phyloP scores from a whole-genome alignment of 2,329 filamentous ascomycete species.

The Stemphylium beticola region DNA sequence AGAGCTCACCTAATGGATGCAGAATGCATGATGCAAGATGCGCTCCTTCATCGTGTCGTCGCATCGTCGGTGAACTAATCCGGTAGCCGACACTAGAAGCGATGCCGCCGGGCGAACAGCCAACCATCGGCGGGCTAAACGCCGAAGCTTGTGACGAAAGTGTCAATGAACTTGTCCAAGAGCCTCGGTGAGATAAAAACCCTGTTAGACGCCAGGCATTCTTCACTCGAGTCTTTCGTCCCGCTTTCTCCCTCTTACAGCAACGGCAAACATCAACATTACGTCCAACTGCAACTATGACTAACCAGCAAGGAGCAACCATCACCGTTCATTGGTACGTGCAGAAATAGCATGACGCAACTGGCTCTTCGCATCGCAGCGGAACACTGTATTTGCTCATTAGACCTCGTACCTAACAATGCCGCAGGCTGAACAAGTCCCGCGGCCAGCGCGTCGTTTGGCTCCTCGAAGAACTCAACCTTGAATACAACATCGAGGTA shows the following conservation, averaged over 20 bases:
- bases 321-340: constrained; percentile 47
- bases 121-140: constrained; percentile 10
- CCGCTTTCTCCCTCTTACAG: background rate
- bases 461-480: constrained; percentile 81
- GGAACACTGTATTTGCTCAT: constrained; percentile 5
- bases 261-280: background rate
- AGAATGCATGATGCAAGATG: background rate
- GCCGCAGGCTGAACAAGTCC: constrained; percentile 76
- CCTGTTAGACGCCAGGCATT: background rate
- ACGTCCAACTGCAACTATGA: constrained; percentile 9
- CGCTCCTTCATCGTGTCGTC: background rate
- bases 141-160: constrained; percentile 11
- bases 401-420: background rate
- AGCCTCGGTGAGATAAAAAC: constrained; percentile 10
- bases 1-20: background rate
- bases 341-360: background rate
- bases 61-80: constrained; percentile 2
- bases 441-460: constrained; percentile 83
- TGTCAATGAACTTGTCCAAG: constrained; percentile 1
- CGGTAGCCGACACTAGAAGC: constrained; percentile 7
- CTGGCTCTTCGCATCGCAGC: background rate
- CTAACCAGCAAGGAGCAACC: constrained; percentile 42
- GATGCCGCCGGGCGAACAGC: constrained; percentile 2
- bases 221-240: background rate
- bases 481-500: constrained; percentile 79